Evolutionary conservation across 148 eudicot genomes (phyloP).

Genomic region (Fagopyrum tataricum): DNA sequence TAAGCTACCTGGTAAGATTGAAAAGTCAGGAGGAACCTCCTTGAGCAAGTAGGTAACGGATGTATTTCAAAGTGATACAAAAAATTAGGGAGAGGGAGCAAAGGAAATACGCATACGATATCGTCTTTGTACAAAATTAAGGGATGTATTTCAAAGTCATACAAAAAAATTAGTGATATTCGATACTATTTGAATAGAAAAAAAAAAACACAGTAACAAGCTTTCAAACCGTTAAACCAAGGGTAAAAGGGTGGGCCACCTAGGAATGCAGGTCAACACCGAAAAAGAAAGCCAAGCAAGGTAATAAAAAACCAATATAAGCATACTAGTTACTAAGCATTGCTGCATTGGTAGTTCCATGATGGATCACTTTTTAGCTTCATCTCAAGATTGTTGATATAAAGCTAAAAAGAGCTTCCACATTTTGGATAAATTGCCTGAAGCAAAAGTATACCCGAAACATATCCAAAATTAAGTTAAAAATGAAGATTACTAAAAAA

Average conservation of each 20-base stretch:
- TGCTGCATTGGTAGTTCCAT: no score
- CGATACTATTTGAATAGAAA: neutral
- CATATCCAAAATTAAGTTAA: no score
- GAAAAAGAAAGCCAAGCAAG: neutral
- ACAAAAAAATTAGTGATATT: no score
- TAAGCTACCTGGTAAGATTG: conserved; percentile 49
- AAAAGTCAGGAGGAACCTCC: neutral
- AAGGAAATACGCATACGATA: neutral
- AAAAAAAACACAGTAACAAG: neutral
- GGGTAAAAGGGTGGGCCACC: neutral
- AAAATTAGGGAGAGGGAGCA: neutral
- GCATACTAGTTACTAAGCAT: neutral
- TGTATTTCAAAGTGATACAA: neutral
- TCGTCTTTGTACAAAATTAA: no score
- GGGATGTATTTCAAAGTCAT: no score
- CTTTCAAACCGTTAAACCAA: neutral
- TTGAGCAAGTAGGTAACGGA: neutral
- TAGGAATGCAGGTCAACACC: neutral
- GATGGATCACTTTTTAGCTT: no score
- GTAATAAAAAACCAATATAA: no score
- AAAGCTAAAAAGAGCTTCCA: no score
- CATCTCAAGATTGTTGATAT: no score
- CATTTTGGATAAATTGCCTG: no score
- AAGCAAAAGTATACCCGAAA: no score
- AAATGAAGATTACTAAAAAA: no score